A percentile compares a stretch with the other conserved stretches of the same genome.
These are phyloP conservation scores for Udeniomyces megalosporus DNA, from an alignment of 768 basidiomycete genomes.

Conservation along the genomic window DNA sequence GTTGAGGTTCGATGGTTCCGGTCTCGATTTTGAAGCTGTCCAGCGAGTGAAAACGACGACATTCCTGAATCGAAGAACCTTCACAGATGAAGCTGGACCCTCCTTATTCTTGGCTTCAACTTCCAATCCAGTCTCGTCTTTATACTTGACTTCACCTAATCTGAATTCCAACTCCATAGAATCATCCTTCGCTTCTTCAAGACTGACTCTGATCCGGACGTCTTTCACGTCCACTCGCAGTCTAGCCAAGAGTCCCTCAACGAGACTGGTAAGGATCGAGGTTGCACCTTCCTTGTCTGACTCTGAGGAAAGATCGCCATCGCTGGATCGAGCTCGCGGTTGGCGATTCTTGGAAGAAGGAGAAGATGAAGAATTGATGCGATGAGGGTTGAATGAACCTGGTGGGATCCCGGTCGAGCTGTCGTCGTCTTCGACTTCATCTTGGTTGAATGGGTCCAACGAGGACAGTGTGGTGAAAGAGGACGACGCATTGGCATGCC, in stretches of 20 bases:
- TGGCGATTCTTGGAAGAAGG: too few relatives aligned
- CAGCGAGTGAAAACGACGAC: not conserved
- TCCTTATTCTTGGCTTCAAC: too few relatives aligned
- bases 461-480: conserved; percentile 8
- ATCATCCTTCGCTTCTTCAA: not conserved
- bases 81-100: conserved; percentile 9
- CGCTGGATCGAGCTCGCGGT: too few relatives aligned
- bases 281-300: conserved; percentile 14
- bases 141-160: not conserved
- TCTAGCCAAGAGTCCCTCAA: conserved; percentile 29
- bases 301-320: not conserved
- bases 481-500: too few relatives aligned
- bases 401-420: conserved; percentile 19
- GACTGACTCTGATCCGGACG: conserved; percentile 21
- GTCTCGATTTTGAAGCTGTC: too few relatives aligned
- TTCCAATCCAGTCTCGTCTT: not conserved
- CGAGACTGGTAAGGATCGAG: conserved; percentile 28
- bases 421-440: conserved; percentile 14
- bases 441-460: conserved; percentile 20
- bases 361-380: too few relatives aligned
- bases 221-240: conserved; percentile 25
- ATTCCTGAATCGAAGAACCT: conserved; percentile 35
- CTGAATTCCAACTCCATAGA: conserved; percentile 5
- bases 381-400: conserved; percentile 16
- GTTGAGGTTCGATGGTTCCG: too few relatives aligned